Evolutionary conservation across 495 filamentous ascomycete genomes (phyloP).

Genomic region (Aspergillus affinis): DNA sequence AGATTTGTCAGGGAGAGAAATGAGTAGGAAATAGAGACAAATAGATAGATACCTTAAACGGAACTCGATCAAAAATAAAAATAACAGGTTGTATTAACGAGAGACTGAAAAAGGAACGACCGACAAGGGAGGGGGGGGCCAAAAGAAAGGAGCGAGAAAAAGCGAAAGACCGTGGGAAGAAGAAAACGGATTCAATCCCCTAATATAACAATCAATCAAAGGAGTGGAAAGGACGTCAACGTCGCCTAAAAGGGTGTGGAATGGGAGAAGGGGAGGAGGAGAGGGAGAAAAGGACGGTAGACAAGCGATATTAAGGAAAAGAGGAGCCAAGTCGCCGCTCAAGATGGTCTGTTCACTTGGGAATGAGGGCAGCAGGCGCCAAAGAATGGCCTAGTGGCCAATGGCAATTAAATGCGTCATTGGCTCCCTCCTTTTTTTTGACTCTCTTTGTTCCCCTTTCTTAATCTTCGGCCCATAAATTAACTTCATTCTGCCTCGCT

Average conservation of each 20-base stretch:
- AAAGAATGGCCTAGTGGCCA: conserved; percentile 1
- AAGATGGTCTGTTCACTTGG: conserved; percentile 7
- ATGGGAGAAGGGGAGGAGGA: conserved; percentile 1
- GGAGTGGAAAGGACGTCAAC: conserved; percentile 15
- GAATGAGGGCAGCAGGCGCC: conserved; percentile 1
- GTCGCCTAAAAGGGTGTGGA: conserved; percentile 3
- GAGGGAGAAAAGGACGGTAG: neutral
- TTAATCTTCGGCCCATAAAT: neutral
- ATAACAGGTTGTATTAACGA: neutral
- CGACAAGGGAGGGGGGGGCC: neutral
- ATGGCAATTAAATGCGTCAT: neutral
- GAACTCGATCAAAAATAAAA: neutral
- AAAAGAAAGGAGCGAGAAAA: neutral
- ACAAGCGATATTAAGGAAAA: conserved; percentile 6
- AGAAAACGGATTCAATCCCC: conserved; percentile 6
- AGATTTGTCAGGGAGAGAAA: neutral
- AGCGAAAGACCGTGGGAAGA: neutral
- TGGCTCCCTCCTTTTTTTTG: neutral
- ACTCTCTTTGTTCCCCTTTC: neutral
- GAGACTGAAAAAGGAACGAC: conserved; percentile 4
- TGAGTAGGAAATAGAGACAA: neutral
- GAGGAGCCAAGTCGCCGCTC: conserved; percentile 1
- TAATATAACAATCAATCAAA: conserved; percentile 2
- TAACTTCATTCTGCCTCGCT: neutral
- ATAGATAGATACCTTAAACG: neutral